Conservation (phyloP, 163 green algal genomes). For the Chloromonas sp. region DNA sequence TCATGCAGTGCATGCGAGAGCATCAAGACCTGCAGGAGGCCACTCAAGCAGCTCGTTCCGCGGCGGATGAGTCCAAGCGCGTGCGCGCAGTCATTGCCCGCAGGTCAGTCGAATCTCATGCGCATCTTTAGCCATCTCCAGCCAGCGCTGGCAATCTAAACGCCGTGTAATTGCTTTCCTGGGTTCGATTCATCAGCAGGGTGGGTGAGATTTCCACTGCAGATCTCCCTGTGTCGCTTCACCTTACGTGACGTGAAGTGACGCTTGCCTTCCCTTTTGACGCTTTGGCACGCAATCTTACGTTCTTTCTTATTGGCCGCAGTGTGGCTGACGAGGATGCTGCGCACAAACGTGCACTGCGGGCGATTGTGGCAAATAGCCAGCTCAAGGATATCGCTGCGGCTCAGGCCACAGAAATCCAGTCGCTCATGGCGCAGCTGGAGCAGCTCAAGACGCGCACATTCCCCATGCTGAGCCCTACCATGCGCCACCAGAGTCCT, state of each 20-base stretch:
- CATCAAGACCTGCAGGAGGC: not conserved
- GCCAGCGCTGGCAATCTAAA: too few relatives aligned
- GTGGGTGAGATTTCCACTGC: too few relatives aligned
- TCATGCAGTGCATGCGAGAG: not conserved
- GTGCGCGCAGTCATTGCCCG: not conserved
- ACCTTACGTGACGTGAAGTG: too few relatives aligned
- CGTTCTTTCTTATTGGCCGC: too few relatives aligned
- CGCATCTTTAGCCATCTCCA: too few relatives aligned
- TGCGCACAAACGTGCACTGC: not conserved
- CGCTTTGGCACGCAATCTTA: too few relatives aligned
- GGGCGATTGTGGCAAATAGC: not conserved
- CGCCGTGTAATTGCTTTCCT: too few relatives aligned
- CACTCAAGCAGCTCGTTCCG: not conserved
- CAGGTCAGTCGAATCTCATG: too few relatives aligned
- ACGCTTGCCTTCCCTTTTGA: too few relatives aligned
- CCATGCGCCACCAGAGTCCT: not conserved
- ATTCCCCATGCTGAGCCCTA: not conserved
- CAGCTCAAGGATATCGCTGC: not conserved
- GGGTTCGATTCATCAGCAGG: too few relatives aligned
- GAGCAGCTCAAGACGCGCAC: not conserved
- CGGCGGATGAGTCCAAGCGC: not conserved
- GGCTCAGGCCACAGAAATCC: not conserved
- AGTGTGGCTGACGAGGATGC: not conserved
- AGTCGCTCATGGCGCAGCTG: not conserved
- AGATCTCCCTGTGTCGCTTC: too few relatives aligned